phyloP scores from a whole-genome alignment of 352 stramenopile genomes.

The Phytopythium ostracodes region DNA sequence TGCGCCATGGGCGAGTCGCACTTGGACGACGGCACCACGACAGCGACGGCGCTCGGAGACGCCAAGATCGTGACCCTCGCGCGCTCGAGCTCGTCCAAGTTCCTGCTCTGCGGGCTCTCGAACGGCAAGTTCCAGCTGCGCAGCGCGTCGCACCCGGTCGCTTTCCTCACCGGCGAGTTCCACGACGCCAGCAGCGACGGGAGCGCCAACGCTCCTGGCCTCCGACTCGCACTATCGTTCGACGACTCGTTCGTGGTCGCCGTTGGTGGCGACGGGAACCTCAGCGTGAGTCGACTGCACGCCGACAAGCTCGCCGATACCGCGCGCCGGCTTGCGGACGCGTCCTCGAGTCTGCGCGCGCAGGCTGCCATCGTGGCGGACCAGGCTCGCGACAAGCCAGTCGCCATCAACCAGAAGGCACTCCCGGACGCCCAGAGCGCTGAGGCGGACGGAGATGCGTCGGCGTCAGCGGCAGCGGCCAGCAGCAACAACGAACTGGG shows the following conservation, averaged over 20 bases:
- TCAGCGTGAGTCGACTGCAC: slow-evolving; percentile 66
- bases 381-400: slow-evolving; percentile 56
- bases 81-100: slow-evolving; percentile 49
- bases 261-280: slow-evolving; percentile 65
- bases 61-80: slow-evolving; percentile 34
- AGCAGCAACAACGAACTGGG: slow-evolving; percentile 38
- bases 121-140: slow-evolving; percentile 86
- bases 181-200: slow-evolving; percentile 48
- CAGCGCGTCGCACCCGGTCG: slow-evolving; percentile 33
- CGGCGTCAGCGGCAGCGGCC: background rate
- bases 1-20: slow-evolving; percentile 16
- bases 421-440: slow-evolving; percentile 41
- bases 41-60: slow-evolving; percentile 21
- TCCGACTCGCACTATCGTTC: slow-evolving; percentile 60
- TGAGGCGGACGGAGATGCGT: slow-evolving; percentile 28
- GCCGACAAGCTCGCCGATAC: slow-evolving; percentile 49
- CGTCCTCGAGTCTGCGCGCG: slow-evolving; percentile 27
- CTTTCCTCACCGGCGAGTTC: slow-evolving; percentile 73
- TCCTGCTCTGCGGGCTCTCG: slow-evolving; percentile 67
- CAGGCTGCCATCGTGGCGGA: slow-evolving; percentile 48
- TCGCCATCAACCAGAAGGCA: slow-evolving; percentile 41
- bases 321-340: slow-evolving; percentile 29
- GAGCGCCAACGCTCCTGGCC: slow-evolving; percentile 8
- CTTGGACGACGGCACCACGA: slow-evolving; percentile 6
- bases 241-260: slow-evolving; percentile 82